Conservation (phyloP, 2,329 filamentous ascomycete genomes). For the Bipolaris victoriae region DNA sequence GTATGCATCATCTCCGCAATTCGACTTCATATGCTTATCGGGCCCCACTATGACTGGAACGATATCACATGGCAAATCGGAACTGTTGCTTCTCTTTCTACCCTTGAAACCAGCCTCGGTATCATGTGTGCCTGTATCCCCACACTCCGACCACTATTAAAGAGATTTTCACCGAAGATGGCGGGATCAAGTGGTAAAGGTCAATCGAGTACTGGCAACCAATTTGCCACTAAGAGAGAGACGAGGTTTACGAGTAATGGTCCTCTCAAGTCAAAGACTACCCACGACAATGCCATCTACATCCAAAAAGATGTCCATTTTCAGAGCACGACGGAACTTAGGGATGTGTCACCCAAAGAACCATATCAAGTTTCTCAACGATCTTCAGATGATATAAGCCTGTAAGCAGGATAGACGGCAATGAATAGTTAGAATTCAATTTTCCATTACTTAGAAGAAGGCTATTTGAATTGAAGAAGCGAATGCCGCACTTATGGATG, state of each 20-base stretch:
- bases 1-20: constrained; percentile 1
- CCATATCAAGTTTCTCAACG: not conserved
- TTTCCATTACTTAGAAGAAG: not conserved
- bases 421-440: not conserved
- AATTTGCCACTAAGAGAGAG: not conserved
- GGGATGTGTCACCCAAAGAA: not conserved
- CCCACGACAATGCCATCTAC: not conserved
- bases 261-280: not conserved
- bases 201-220: not conserved
- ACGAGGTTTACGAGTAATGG: not conserved
- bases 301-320: not conserved
- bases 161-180: not conserved
- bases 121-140: not conserved
- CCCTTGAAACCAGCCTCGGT: not conserved
- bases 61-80: not conserved
- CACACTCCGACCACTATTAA: not conserved
- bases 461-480: not conserved
- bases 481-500: too few species aligned
- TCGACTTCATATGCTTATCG: not conserved
- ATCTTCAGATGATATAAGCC: not conserved
- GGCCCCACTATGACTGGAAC: not conserved
- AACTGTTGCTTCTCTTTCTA: not conserved
- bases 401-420: not conserved
- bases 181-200: not conserved
- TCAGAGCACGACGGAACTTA: not conserved